These are phyloP conservation scores for Maudiozyma saulgeensis DNA, from an alignment of 805 yeast species.

Conservation along the genomic window DNA sequence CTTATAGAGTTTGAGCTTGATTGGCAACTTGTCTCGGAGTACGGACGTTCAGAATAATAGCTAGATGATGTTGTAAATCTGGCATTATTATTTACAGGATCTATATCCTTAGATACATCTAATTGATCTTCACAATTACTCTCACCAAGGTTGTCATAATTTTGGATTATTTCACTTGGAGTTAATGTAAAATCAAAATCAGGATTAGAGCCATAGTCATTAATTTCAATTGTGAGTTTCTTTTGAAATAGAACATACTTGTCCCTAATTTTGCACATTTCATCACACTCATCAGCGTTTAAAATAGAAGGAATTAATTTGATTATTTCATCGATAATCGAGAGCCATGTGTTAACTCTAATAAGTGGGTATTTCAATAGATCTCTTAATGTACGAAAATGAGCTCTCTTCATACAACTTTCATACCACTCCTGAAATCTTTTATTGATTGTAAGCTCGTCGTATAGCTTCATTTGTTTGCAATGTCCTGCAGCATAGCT, in stretches of 20 bases:
- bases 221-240: slow-evolving; percentile 11
- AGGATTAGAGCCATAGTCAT: slow-evolving; percentile 12
- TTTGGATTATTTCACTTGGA: slow-evolving; percentile 24
- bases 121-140: not conserved
- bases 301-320: not conserved
- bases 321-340: slow-evolving; percentile 5
- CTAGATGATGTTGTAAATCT: slow-evolving; percentile 5
- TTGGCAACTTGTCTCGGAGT: not conserved
- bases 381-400: slow-evolving; percentile 23
- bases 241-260: slow-evolving; percentile 11
- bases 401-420: slow-evolving; percentile 24
- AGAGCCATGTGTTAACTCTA: slow-evolving; percentile 23
- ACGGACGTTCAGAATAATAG: slow-evolving; percentile 1
- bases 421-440: slow-evolving; percentile 28
- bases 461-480: slow-evolving; percentile 24
- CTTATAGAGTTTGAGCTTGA: not conserved
- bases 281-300: not conserved
- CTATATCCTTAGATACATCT: not conserved
- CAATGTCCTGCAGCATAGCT: slow-evolving; percentile 28
- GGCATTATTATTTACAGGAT: not conserved
- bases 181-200: slow-evolving; percentile 19
- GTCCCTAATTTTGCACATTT: slow-evolving; percentile 2
- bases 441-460: slow-evolving; percentile 12
- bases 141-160: slow-evolving; percentile 8
- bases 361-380: slow-evolving; percentile 28